These are phyloP conservation scores for Parachaetomium inaequale DNA, from an alignment of 495 filamentous ascomycete species.

Conservation along the genomic window DNA sequence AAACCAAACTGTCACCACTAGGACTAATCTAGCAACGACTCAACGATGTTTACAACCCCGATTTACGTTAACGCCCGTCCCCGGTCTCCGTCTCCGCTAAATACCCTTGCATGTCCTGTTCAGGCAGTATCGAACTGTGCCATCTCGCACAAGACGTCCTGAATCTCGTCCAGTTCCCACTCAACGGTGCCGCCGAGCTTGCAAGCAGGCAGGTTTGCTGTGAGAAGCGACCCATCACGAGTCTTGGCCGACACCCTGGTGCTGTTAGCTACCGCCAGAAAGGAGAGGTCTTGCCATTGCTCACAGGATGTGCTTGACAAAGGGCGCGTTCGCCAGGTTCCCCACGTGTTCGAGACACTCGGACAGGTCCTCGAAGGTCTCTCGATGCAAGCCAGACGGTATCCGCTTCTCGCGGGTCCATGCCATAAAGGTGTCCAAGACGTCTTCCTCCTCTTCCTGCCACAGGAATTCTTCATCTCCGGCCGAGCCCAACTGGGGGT, in stretches of 20 bases:
- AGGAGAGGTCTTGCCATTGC: background rate
- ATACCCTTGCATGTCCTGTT: background rate
- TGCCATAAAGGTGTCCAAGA: constrained; percentile 19
- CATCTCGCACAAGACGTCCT: constrained; percentile 4
- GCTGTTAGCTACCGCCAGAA: background rate
- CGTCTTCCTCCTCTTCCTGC: constrained; percentile 26
- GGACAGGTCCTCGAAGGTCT: constrained; percentile 7
- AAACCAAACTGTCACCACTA: background rate
- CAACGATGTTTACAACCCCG: background rate
- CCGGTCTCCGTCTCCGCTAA: background rate
- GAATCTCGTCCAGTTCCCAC: constrained; percentile 17
- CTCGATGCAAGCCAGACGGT: background rate
- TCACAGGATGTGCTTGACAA: constrained; percentile 24
- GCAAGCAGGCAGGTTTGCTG: background rate
- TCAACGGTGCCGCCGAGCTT: background rate
- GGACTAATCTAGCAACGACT: background rate
- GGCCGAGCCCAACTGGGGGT: constrained; percentile 15
- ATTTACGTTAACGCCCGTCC: background rate
- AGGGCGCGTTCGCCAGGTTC: constrained; percentile 9
- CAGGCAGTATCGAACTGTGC: constrained; percentile 6
- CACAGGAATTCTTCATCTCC: constrained; percentile 18
- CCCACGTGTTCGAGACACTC: constrained; percentile 16
- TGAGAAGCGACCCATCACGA: background rate
- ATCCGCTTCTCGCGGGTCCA: constrained; percentile 16
- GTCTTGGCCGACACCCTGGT: background rate